Evolutionary conservation across 768 basidiomycete genomes (phyloP).

Genomic region (Glaciozyma martinii): DNA sequence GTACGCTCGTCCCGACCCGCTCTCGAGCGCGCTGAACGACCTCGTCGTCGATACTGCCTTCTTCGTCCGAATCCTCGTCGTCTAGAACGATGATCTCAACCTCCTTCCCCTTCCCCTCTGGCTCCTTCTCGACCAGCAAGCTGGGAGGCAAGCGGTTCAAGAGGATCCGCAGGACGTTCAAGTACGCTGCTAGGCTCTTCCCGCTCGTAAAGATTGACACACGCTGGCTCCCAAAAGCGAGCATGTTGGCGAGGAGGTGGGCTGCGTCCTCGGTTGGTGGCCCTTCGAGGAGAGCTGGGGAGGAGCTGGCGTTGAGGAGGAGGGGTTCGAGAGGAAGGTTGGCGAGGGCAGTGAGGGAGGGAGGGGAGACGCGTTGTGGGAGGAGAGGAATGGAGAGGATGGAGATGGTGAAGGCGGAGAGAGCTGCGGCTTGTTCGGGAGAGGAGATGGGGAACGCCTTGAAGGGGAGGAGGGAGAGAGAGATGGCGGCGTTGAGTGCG

Average conservation of each 20-base stretch:
- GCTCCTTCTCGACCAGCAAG: not conserved
- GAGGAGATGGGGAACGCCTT: constrained; percentile 1
- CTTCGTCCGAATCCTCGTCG: not conserved
- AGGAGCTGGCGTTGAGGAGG: not conserved
- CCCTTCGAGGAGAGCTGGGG: not conserved
- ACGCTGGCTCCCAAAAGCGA: not conserved
- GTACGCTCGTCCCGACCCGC: not conserved
- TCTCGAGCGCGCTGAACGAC: not conserved
- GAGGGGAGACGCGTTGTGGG: not conserved
- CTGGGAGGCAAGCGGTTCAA: constrained; percentile 3
- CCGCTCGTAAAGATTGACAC: constrained; percentile 4
- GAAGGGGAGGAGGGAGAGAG: constrained; percentile 23
- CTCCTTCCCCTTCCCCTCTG: constrained; percentile 3
- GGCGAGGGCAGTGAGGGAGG: not conserved
- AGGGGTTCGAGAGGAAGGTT: not conserved
- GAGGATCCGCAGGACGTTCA: not conserved
- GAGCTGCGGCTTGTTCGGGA: not conserved
- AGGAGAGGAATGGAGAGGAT: constrained; percentile 12
- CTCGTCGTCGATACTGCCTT: not conserved
- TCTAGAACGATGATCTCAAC: not conserved
- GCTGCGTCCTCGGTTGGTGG: not conserved
- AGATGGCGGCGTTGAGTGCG: constrained; percentile 5
- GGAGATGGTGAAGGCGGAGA: constrained; percentile 3
- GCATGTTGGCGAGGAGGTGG: constrained; percentile 17
- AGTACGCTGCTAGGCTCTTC: not conserved